phyloP scores from a whole-genome alignment of 2,329 filamentous ascomycete species.

The Alternaria arbusti region DNA sequence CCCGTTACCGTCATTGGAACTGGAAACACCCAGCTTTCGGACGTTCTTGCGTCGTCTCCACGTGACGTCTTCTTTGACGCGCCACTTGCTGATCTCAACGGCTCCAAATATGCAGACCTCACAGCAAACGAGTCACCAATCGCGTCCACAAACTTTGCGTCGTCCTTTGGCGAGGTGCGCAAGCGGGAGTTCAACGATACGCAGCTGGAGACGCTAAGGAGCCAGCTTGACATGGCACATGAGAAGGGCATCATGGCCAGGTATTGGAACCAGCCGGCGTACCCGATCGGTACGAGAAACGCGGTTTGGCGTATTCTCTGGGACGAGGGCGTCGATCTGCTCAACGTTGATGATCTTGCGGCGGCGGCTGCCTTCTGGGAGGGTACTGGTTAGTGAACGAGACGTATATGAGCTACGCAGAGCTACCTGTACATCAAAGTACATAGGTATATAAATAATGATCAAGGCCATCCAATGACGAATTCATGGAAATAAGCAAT shows the following conservation, averaged over 20 bases:
- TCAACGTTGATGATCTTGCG: slow-evolving; percentile 70
- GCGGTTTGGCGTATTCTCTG: slow-evolving; percentile 61
- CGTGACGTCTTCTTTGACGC: slow-evolving; percentile 67
- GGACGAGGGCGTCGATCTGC: slow-evolving; percentile 64
- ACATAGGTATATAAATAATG: not conserved
- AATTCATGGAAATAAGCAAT: not conserved
- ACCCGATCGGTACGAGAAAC: slow-evolving; percentile 59
- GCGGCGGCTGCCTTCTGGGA: slow-evolving; percentile 54
- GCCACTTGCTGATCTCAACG: slow-evolving; percentile 55
- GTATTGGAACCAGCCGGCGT: slow-evolving; percentile 69
- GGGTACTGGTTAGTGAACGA: slow-evolving; percentile 23
- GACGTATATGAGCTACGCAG: not conserved
- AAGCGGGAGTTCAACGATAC: slow-evolving; percentile 50
- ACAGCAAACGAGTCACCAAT: slow-evolving; percentile 59
- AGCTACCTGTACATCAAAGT: not conserved
- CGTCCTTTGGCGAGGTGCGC: slow-evolving; percentile 49
- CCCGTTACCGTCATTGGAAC: slow-evolving; percentile 69
- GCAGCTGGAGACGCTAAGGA: slow-evolving; percentile 59
- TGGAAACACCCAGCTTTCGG: slow-evolving; percentile 54
- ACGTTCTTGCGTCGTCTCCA: slow-evolving; percentile 50
- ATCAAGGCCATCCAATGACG: not conserved
- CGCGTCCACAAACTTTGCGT: slow-evolving; percentile 59
- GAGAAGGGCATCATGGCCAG: slow-evolving; percentile 63
- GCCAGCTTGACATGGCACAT: slow-evolving; percentile 62
- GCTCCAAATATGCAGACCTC: slow-evolving; percentile 52